These are phyloP conservation scores for Quercus suber DNA, from an alignment of 306 rosid species.

Conservation along the genomic window DNA sequence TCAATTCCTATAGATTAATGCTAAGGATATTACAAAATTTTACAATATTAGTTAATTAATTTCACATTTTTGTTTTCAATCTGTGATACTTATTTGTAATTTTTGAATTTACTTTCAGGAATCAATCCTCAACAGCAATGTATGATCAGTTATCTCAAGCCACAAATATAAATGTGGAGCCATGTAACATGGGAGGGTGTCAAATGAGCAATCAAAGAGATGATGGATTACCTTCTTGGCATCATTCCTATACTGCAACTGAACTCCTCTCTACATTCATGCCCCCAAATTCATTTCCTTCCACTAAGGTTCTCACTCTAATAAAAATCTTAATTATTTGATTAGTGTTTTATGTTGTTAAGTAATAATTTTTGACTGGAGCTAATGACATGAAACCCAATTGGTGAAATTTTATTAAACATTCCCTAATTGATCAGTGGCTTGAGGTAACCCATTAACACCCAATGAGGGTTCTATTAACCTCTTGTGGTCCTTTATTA, in stretches of 20 bases:
- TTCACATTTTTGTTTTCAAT: not conserved
- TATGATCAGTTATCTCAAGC: conserved; percentile 59
- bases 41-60: not conserved
- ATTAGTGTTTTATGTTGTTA: no score
- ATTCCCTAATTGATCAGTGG: no score
- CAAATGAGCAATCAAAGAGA: conserved; percentile 26
- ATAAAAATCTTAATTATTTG: no score
- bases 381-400: no score
- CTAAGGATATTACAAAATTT: no score
- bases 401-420: no score
- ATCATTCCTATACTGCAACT: conserved; percentile 41
- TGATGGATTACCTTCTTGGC: conserved; percentile 50
- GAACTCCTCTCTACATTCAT: conserved; percentile 15
- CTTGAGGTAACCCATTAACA: no score
- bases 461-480: no score
- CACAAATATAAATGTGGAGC: conserved; percentile 42
- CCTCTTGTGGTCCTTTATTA: no score
- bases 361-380: no score
- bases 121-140: conserved; percentile 33
- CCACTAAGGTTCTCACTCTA: conserved; percentile 19
- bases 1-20: not conserved
- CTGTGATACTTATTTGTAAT: not conserved
- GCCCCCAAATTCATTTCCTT: conserved; percentile 25
- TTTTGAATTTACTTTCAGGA: conserved; percentile 23
- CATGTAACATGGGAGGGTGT: conserved; percentile 27